Base-by-base conservation (phyloP, 177 flowering plant species). In the Vitis hybrid region DNA sequence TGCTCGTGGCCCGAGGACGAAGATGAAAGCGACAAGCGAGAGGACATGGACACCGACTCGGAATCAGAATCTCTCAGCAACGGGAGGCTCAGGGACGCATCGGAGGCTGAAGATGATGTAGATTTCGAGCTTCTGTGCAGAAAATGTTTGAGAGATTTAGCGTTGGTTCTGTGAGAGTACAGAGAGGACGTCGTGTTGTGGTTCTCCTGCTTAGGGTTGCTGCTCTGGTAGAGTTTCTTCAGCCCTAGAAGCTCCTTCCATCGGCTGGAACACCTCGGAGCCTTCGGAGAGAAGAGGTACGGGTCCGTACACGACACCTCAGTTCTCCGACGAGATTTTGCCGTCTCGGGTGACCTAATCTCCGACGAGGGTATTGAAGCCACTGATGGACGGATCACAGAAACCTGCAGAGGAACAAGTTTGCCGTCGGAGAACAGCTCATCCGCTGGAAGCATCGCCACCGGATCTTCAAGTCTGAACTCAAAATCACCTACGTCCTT, bases 191-290 rank as follows among this genome's bases (percentile, higher is more conserved):
- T 49, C 1, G 75, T 12, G 31, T 81, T 84, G 54, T 68, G 65
- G 18, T 63, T 49, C 9, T 80, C 82, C 9, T 22, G 70, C 67
- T 73, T 81, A 5, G 34, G 12, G 49, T 53, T 75, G 64, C 72
- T 65, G 68, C 80, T 84, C 65, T 85, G 88, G 62, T 81, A 68
- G 22, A 82, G 71, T 71, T 82, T 90, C 79, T 81, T 88, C 68
- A 92, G 62, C 2, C 98, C 92, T 18, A 92, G 60, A 31, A 94
- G 81, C 85, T 92, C 97, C 77, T 76, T 92, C 97, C 97, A 94
- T 18, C 91, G 78, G 34, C 92, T 87, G 9, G 97, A 85, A 73
- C 98, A 92, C 64, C 93, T 76, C n/a, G 98, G 98, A 2, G 94
- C 97, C 72, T 87, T 94, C 0, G 98, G 98, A 4, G 98, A 94